Conservation (phyloP, 2,329 filamentous ascomycete genomes). For the Cladophialophora immunda region DNA sequence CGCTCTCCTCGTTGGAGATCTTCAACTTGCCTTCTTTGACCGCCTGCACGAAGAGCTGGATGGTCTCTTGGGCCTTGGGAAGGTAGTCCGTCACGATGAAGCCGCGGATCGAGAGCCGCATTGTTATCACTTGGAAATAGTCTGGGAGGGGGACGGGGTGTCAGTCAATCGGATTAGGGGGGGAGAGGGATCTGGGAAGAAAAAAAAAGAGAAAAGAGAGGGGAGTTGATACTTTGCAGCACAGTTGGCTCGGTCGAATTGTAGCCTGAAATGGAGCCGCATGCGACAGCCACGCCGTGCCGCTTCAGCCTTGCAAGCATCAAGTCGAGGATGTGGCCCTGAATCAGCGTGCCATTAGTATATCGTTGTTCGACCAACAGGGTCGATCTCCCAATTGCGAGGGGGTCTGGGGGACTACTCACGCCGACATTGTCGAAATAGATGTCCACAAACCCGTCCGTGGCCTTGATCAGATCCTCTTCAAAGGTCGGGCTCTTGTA, state of each 20-base stretch:
- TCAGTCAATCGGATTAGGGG: neutral
- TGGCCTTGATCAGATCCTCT: slow-evolving; percentile 47
- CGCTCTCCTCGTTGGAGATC: slow-evolving; percentile 59
- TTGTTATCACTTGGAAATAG: slow-evolving; percentile 62
- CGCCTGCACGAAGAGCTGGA: slow-evolving; percentile 74
- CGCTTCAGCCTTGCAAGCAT: slow-evolving; percentile 36
- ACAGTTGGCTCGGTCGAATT: slow-evolving; percentile 38
- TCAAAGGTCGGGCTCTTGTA: slow-evolving; percentile 71
- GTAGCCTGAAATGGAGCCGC: slow-evolving; percentile 65
- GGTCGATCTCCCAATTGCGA: neutral
- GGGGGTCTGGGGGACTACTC: slow-evolving; percentile 7
- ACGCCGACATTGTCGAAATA: slow-evolving; percentile 71
- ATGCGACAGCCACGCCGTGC: slow-evolving; percentile 54
- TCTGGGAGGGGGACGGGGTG: slow-evolving; percentile 14
- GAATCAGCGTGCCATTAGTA: slow-evolving; percentile 1
- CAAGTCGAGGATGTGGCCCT: slow-evolving; percentile 37
- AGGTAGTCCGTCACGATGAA: slow-evolving; percentile 62
- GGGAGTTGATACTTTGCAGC: slow-evolving; percentile 33
- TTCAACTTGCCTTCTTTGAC: slow-evolving; percentile 71
- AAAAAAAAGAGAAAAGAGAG: neutral
- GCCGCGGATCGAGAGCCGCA: slow-evolving; percentile 39
- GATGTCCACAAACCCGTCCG: slow-evolving; percentile 63
- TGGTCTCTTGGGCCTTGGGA: slow-evolving; percentile 66
- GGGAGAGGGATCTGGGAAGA: neutral
- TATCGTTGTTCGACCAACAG: neutral